phyloP scores from a whole-genome alignment of 169 alveolate species.

The Plasmodium coatneyi region DNA sequence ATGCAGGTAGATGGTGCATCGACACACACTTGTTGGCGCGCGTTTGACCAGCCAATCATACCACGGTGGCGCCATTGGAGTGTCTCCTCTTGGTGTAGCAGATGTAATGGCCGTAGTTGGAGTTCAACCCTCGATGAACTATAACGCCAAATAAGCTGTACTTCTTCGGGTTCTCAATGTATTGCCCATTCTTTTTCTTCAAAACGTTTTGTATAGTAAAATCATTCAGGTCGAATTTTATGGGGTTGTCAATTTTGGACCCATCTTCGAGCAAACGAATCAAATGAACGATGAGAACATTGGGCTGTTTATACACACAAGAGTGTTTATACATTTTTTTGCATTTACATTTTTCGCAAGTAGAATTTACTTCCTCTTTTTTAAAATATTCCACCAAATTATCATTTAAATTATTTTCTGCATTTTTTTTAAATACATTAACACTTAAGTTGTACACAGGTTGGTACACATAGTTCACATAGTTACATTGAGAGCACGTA shows the following conservation, averaged over 20 bases:
- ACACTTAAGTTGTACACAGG: conserved; percentile 66
- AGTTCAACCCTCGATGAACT: conserved; percentile 52
- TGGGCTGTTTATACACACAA: conserved; percentile 60
- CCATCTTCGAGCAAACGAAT: conserved; percentile 60
- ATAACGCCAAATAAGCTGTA: conserved; percentile 50
- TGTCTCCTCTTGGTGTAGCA: conserved; percentile 65
- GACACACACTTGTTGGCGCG: not conserved
- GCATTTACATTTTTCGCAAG: conserved; percentile 70
- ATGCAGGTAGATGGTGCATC: not conserved
- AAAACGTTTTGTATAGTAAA: conserved; percentile 49
- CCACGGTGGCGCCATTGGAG: conserved; percentile 56
- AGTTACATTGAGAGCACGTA: conserved; percentile 64
- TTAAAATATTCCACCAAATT: conserved; percentile 58
- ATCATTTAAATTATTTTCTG: conserved; percentile 71
- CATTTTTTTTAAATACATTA: conserved; percentile 61
- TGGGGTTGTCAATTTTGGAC: conserved; percentile 56
- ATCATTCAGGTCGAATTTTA: conserved; percentile 32
- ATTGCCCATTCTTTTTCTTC: conserved; percentile 24
- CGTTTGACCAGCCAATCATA: not conserved
- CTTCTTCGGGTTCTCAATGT: conserved; percentile 35
- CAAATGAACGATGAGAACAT: conserved; percentile 43
- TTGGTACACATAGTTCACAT: conserved; percentile 55
- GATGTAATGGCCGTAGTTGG: conserved; percentile 60
- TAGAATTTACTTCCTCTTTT: conserved; percentile 73
- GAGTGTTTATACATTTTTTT: conserved; percentile 52